Evolutionary conservation across 805 yeast species (phyloP), one percentile per base, ranked within the genome.

Genomic region (Cyberlindnera americana): DNA sequence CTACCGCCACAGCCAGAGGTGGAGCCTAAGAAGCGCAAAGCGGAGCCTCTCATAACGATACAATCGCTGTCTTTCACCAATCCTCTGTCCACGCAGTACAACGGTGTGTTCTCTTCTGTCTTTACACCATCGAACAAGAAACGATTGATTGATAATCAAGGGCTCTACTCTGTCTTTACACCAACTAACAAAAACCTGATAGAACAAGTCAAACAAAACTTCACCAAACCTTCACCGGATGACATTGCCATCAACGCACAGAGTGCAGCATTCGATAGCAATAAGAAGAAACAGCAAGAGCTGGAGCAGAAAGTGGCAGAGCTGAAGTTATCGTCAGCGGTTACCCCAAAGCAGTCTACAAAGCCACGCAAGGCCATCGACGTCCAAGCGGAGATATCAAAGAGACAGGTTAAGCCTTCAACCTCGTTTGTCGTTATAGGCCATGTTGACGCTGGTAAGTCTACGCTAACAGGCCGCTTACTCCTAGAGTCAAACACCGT

Each of bases 401-500:
- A 66, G 89, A 95, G 96, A 78, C 83, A 85, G 71, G 89, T 78
- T 61, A 90, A 90, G 83, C 72, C 80, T 73, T 96, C 89, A 81
- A 83, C 88, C 73, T 89, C 90, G 88, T 93, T 91, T 77, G 98
- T 93, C 72, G 96, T 91, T 66, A 91, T 91, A 75, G 98, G 98
- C 70, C 98, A 91, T 91, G 98, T 91, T 95, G 98, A 91, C 78
- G 91, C 97, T 64, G 91, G 91, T 70, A 85, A 87, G 76, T 91
- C 97, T 50, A 90, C 98, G 65, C 85, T 96, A 71, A 90, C 98
- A 69, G 97, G 97, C 70, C 96, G 90, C 82, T 81, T 90, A 75
- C 83, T 90, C 67, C 84, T 74, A 83, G 90, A 89, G 88, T 83
- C 95, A 73, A 95, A 96, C 77, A 95, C 90, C 73, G 85, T 87